Base-by-base conservation (phyloP, 2,329 filamentous ascomycete species). In the Zarea fungicola region DNA sequence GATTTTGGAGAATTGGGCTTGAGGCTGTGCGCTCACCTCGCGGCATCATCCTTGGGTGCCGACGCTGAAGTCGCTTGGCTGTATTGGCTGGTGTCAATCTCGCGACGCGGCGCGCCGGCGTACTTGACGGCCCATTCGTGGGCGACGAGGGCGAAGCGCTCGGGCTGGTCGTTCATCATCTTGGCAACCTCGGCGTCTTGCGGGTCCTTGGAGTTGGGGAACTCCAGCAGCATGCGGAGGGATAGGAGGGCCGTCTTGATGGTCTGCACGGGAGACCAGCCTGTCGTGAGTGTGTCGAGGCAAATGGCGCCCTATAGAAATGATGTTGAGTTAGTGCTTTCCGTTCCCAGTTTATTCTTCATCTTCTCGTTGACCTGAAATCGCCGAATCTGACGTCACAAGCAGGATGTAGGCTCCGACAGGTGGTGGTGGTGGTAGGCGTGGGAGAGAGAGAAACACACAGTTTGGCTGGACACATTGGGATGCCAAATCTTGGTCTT, bases 401-500 rank as follows among this genome's bases (percentile, higher is more conserved):
- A n/a, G n/a, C n/a, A n/a, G n/a, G n/a, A n/a, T n/a, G n/a, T n/a
- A n/a, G n/a, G n/a, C n/a, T n/a, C n/a, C n/a, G n/a, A n/a, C n/a
- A n/a, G n/a, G n/a, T n/a, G n/a, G n/a, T n/a, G n/a, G n/a, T n/a
- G n/a, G n/a, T n/a, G n/a, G n/a, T n/a, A 45, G 37, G 42, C 42
- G 32, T 36, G 32, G 32, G 9, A 19, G 28, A n/a, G 1, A 14
- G 14, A 35, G 7, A 21, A 22, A 8, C 16, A 75, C 84, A 95
- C 90, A 34, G 91, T 96, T 65, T 93, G 87, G 61, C 87, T 92
- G 76, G 88, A 95, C 70, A 99, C 82, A 63, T 99, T 99, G 28
- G 93, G 93, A 66, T 99, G 93, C 91, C 91, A 99, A 58, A 97
- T 85, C 68, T 85, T 91, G 55, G 93, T 99, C 55, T 85, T 80